Conservation (phyloP, 2,329 filamentous ascomycete genomes). For the Verticillium tricorpus region DNA sequence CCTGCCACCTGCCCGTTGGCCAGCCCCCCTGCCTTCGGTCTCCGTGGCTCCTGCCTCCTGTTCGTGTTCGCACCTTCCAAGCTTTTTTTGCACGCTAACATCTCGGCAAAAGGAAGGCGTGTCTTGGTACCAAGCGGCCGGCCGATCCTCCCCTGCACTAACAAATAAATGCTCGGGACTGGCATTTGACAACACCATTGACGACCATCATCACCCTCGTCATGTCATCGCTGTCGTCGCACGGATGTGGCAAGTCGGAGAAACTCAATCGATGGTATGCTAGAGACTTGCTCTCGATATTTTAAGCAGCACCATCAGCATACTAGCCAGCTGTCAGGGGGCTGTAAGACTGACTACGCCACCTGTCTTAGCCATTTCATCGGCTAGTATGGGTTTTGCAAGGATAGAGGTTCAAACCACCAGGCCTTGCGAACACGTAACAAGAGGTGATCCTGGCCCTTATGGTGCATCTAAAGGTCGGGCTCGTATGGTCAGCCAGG, state of each 20-base stretch:
- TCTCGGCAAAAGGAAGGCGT: not conserved
- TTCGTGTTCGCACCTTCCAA: not conserved
- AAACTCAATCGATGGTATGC: not conserved
- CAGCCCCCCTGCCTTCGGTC: not conserved
- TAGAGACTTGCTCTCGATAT: not conserved
- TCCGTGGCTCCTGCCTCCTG: not conserved
- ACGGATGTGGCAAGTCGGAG: not conserved
- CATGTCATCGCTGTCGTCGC: too few relatives aligned
- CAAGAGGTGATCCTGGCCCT: too few relatives aligned
- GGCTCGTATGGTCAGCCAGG: too few relatives aligned
- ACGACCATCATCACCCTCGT: not conserved
- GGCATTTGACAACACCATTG: not conserved
- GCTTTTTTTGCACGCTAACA: not conserved
- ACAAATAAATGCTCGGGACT: not conserved
- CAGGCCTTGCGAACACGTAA: too few relatives aligned
- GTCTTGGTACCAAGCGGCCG: not conserved
- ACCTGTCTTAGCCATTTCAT: too few relatives aligned
- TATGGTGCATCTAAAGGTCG: too few relatives aligned
- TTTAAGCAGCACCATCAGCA: too few relatives aligned
- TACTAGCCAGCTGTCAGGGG: too few relatives aligned
- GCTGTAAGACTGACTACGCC: too few relatives aligned
- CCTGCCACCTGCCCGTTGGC: not conserved
- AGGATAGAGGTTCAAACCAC: too few relatives aligned
- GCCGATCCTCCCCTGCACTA: not conserved
- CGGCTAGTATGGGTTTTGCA: too few relatives aligned